Base-by-base conservation (phyloP, 306 rosid genomes). In the Dicorynia guianensis region DNA sequence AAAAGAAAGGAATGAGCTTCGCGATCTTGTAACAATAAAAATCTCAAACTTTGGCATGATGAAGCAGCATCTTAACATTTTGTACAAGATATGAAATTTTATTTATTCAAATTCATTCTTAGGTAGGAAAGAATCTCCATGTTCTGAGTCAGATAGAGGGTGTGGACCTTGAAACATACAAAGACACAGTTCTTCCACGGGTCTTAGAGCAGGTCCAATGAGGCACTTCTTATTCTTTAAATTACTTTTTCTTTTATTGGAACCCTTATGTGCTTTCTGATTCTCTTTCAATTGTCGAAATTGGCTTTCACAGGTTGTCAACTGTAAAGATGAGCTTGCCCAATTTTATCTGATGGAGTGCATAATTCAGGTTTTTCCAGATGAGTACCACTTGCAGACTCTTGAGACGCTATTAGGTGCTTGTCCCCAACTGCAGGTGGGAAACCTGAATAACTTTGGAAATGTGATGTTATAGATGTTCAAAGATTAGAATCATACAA, bases 281-380 rank as follows among this genome's bases (percentile, higher is more conserved):
- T 77, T 67, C 39, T 63, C 62, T 81, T 70, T 76, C 50, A 67
- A 75, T 52, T 40, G 58, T 81, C 58, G 40, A 71, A 76, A 63
- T 75, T 81, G 79, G 58, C 49, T 69, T 81, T 78, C 69, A 66
- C 93, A 95, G 98, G 89, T 95, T 74, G 97, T 94, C 85, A 90
- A 92, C 85, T 95, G 97, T 81, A 95, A 92, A 77, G 98, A 95
- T 70, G 96, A 95, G 79, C 90, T 95, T 77, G 95, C 97, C 67
- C 98, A 95, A 81, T 89, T 82, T 88, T 95, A 95, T 83, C 82
- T 95, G 81, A 95, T 95, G 96, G 97, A 92, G 76, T 92, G 98
- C 89, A 90, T 95, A 80, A 95, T 92, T 72, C 98, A 95, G 81
- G 98, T 92, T 71, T 95, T 95, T 78, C 98, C 98, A 19, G 96